Base-by-base conservation (phyloP, 352 stramenopile genomes). In the Phytophthora vignae region DNA sequence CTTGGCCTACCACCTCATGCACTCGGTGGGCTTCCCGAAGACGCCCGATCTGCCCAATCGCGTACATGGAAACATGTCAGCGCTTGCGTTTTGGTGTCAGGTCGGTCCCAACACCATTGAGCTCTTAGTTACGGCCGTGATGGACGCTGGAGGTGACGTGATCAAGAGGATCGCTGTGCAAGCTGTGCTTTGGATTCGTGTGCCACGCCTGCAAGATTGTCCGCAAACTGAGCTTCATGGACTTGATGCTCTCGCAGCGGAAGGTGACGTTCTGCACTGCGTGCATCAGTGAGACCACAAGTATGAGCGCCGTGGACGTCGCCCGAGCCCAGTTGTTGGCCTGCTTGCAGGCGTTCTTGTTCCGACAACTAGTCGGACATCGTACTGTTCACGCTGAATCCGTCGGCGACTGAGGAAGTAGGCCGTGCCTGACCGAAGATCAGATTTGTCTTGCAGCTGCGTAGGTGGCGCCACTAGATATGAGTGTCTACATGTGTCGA, bases 11-110 rank as follows among this genome's bases (percentile, higher is more conserved):
- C 76, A 83, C 48, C 46, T 82, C 5, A 63, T 79, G 53, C 75
- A 82, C 60, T 79, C 71, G 7, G 69, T 82, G 22, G 69, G 68
- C 21, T 79, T 83, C 40, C 76, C 76, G 0, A 65, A 81, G 38
- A 79, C 69, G 0, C 76, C 62, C 1, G 61, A 73, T 15, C 64
- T 83, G 0, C 76, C 76, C n/a, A 84, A 87, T 60, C 81, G 80
- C 14, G 63, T 89, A 2, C 83, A 81, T 40, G 74, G 73, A 3
- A 69, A 83, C 44, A 67, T 90, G 55, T 89, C 83, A 1, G 56
- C 74, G 2, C 69, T 79, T 2, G 74, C 59, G 1, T 79, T 90
- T 56, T 92, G 76, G 59, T 75, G 81, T 0, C 84, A 92, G 54
- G 65, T 74, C 17, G 60, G 25, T 11, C 55, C 81, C 9, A 81